These are phyloP conservation scores for Byssothecium circinans DNA, from an alignment of 2,329 filamentous ascomycete genomes.

Conservation along the genomic window DNA sequence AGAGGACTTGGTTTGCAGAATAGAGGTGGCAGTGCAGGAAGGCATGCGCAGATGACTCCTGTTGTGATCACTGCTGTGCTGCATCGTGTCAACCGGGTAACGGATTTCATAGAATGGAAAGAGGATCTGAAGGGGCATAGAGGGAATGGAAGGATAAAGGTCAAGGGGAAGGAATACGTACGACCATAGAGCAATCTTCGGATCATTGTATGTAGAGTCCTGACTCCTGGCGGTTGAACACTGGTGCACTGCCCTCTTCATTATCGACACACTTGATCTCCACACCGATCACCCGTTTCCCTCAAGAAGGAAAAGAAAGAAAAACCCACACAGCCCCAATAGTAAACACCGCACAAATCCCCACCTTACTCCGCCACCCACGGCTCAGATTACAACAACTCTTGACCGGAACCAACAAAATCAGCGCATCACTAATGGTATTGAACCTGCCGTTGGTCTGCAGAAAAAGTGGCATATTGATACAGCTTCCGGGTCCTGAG, in stretches of 20 bases:
- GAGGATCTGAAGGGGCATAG: too few relatives aligned
- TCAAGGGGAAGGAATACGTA: neutral
- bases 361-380: slow-evolving; percentile 7
- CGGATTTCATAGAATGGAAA: neutral
- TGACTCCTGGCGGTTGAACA: neutral
- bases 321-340: slow-evolving; percentile 12
- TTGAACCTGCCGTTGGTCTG: slow-evolving; percentile 13
- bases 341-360: slow-evolving; percentile 11
- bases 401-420: slow-evolving; percentile 8
- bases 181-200: neutral
- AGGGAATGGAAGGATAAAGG: neutral
- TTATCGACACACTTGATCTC: too few relatives aligned
- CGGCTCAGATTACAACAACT: slow-evolving; percentile 6
- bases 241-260: slow-evolving; percentile 1
- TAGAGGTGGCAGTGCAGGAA: neutral
- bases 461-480: slow-evolving; percentile 3
- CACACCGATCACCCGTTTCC: too few relatives aligned
- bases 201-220: neutral
- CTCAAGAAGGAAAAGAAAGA: neutral
- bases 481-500: slow-evolving; percentile 3
- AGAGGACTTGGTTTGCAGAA: neutral
- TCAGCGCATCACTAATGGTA: slow-evolving; percentile 8
- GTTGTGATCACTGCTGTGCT: slow-evolving; percentile 3
- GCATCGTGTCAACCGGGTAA: neutral
- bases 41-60: slow-evolving; percentile 4